These are phyloP conservation scores for Polygonum maritimum DNA, from an alignment of 148 eudicot genomes.

Conservation along the genomic window DNA sequence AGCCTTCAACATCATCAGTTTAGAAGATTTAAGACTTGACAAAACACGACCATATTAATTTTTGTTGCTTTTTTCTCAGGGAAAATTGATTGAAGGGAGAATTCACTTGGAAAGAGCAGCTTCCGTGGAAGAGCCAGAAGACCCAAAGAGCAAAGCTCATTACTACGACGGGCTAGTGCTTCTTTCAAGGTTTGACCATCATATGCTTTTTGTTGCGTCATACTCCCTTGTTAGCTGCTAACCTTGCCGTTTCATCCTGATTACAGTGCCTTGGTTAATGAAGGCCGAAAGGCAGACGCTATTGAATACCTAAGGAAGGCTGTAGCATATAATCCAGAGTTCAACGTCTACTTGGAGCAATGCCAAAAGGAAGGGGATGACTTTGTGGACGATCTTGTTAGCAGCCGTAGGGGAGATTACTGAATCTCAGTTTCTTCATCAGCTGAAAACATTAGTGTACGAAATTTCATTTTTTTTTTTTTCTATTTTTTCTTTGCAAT, in stretches of 20 bases:
- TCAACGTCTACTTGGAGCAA: constrained; percentile 29
- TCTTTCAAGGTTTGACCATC: constrained; percentile 45
- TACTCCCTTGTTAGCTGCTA: neutral
- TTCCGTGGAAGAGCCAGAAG: constrained; percentile 60
- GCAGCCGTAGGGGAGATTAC: constrained; percentile 62
- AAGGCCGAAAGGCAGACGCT: constrained; percentile 62
- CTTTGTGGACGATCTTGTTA: constrained; percentile 49
- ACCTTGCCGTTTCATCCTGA: neutral
- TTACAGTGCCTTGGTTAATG: constrained; percentile 46
- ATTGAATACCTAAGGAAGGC: constrained; percentile 37
- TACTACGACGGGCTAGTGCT: constrained; percentile 63
- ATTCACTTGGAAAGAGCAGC: constrained; percentile 67
- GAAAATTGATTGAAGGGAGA: constrained; percentile 47
- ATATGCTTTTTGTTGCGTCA: neutral
- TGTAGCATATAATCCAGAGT: constrained; percentile 41
- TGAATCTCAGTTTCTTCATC: constrained; percentile 18
- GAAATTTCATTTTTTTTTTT: neutral
- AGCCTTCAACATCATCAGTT: neutral
- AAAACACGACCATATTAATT: neutral
- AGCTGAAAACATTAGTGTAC: neutral
- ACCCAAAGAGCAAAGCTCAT: constrained; percentile 48
- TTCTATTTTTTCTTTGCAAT: neutral
- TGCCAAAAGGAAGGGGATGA: constrained; percentile 33
- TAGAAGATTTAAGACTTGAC: neutral
- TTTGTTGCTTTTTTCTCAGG: constrained; percentile 26